Conservation (phyloP, 148 eudicot species). For the Dysphania ambrosioides region DNA sequence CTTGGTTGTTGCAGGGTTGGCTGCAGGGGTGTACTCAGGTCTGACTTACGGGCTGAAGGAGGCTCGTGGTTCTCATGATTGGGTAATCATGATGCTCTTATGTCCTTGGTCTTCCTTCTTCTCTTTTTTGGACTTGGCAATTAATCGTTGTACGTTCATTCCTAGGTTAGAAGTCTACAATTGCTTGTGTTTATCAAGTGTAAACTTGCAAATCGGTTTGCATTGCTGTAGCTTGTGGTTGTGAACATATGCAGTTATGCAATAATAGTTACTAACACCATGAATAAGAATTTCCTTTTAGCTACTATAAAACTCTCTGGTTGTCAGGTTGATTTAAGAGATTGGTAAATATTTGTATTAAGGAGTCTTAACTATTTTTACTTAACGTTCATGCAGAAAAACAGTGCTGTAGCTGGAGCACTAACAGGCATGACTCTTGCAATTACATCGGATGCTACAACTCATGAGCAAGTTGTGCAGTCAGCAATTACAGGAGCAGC, state of each 20-base stretch:
- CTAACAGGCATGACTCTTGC: constrained; percentile 77
- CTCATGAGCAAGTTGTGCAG: constrained; percentile 86
- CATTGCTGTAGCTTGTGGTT: no score
- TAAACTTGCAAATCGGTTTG: neutral
- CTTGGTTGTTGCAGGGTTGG: constrained; percentile 48
- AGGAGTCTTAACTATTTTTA: neutral
- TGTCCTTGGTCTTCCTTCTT: neutral
- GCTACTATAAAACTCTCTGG: no score
- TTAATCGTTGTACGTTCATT: neutral
- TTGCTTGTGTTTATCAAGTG: neutral
- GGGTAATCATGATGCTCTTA: constrained; percentile 43
- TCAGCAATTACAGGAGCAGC: constrained; percentile 96
- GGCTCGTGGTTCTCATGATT: constrained; percentile 92
- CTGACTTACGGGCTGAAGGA: constrained; percentile 89
- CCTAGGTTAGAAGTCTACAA: neutral
- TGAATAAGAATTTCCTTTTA: no score
- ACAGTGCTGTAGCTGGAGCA: constrained; percentile 95
- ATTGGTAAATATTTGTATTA: no score
- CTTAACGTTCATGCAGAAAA: constrained; percentile 47
- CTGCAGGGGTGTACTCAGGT: constrained; percentile 90
- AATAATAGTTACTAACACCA: no score
- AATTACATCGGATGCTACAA: constrained; percentile 51
- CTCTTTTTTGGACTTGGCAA: no score
- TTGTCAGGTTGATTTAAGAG: no score
- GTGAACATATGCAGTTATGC: no score